Percentiles rank a stretch among this genome's conserved stretches.
Conservation (phyloP, 495 filamentous ascomycete genomes). For the Penicillium odoratum region DNA sequence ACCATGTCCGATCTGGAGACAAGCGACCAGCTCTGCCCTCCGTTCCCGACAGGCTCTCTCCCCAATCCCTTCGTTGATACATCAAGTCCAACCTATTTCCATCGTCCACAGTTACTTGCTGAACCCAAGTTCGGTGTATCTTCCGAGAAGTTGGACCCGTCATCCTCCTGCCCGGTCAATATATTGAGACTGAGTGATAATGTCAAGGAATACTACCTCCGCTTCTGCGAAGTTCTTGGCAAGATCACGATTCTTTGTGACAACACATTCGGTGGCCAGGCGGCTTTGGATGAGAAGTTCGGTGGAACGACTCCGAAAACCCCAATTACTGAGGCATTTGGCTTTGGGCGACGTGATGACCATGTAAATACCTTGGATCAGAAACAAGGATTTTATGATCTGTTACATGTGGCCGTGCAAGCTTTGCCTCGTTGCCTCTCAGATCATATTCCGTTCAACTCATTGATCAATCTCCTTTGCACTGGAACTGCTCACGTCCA, state of each 20-base stretch:
- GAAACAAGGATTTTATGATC: constrained; percentile 92
- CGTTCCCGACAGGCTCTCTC: constrained; percentile 65
- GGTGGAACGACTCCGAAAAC: constrained; percentile 83
- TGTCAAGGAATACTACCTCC: constrained; percentile 77
- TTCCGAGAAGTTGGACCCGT: constrained; percentile 34
- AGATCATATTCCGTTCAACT: constrained; percentile 86
- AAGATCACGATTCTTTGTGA: constrained; percentile 96
- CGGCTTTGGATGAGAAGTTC: constrained; percentile 92
- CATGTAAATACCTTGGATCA: constrained; percentile 72
- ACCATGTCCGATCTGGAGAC: constrained; percentile 95
- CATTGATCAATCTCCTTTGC: constrained; percentile 91
- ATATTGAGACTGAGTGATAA: constrained; percentile 70
- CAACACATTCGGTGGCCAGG: constrained; percentile 94
- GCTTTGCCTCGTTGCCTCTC: constrained; percentile 91
- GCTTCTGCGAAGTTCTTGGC: constrained; percentile 92
- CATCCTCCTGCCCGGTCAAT: constrained; percentile 67
- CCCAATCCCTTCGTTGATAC: constrained; percentile 46
- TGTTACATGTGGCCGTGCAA: constrained; percentile 93
- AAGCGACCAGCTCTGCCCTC: constrained; percentile 72
- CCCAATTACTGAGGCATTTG: constrained; percentile 90
- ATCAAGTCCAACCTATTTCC: constrained; percentile 34
- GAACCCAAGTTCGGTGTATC: constrained; percentile 36
- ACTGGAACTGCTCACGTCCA: constrained; percentile 97
- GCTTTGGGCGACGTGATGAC: constrained; percentile 81
- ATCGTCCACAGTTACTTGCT: constrained; percentile 41